A percentile compares a stretch with the other conserved stretches of the same genome.
Conservation (phyloP, 768 basidiomycete genomes). For the Termitomyces sp. region DNA sequence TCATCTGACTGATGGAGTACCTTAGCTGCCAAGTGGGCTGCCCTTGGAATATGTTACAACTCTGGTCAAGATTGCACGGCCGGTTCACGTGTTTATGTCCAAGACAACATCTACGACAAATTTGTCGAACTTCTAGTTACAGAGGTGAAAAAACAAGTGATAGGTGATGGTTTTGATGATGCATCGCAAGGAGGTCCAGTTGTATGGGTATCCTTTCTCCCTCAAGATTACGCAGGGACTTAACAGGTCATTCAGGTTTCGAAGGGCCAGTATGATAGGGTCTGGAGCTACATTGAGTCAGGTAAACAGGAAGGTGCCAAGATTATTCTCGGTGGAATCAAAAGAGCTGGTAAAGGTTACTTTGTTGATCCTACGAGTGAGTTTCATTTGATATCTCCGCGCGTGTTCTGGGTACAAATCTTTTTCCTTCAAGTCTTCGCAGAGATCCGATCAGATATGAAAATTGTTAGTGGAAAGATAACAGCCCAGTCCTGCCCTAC, state of each 20-base stretch:
- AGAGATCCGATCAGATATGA: conserved; percentile 77
- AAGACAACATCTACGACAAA: conserved; percentile 82
- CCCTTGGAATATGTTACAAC: conserved; percentile 82
- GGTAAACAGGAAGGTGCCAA: conserved; percentile 84
- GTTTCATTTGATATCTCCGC: conserved; percentile 16
- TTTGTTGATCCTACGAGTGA: conserved; percentile 87
- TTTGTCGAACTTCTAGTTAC: conserved; percentile 63
- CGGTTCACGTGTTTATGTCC: conserved; percentile 85
- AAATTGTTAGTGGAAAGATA: conserved; percentile 51
- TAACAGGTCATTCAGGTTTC: conserved; percentile 48
- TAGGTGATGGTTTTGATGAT: conserved; percentile 81
- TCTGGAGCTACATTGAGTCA: conserved; percentile 84
- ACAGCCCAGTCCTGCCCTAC: neutral
- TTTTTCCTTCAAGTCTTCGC: conserved; percentile 65
- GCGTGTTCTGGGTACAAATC: neutral
- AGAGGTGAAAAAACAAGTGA: conserved; percentile 62
- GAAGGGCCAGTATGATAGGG: conserved; percentile 77
- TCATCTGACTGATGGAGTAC: neutral
- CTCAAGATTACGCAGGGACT: neutral
- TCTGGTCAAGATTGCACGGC: conserved; percentile 94
- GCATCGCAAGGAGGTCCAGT: conserved; percentile 76
- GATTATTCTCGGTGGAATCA: conserved; percentile 72
- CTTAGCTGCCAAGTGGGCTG: conserved; percentile 78
- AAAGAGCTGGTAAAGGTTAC: conserved; percentile 72
- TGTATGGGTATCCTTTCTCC: conserved; percentile 36